Percentiles rank a stretch among this genome's conserved stretches.
Conservation (phyloP, 306 rosid species). For the Geum urbanum region DNA sequence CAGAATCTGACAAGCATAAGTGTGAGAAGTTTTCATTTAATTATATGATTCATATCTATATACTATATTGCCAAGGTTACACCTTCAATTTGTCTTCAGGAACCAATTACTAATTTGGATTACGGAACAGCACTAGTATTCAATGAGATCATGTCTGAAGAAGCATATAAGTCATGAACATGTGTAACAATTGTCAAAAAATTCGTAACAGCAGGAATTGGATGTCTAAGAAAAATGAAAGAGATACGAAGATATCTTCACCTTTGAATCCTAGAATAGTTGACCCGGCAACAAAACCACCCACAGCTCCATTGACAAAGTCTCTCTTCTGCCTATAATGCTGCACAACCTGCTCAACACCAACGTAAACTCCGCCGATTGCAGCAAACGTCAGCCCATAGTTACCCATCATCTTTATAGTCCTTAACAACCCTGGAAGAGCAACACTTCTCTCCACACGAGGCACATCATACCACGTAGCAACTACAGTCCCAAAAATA, state of each 20-base stretch:
- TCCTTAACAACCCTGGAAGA: conserved; percentile 85
- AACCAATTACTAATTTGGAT: background rate
- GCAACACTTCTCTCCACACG: conserved; percentile 97
- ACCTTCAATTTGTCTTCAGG: background rate
- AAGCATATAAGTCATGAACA: conserved; percentile 1
- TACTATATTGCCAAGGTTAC: background rate
- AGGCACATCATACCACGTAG: conserved; percentile 92
- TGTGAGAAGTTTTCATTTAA: background rate
- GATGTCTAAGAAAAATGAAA: background rate
- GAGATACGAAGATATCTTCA: conserved; percentile 28
- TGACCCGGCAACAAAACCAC: conserved; percentile 94
- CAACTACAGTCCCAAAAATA: conserved; percentile 80
- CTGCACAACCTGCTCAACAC: conserved; percentile 83
- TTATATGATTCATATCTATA: background rate
- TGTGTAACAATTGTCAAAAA: background rate
- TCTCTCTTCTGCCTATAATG: conserved; percentile 81
- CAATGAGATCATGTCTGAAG: background rate
- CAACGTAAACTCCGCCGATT: conserved; percentile 90
- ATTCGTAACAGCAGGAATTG: background rate
- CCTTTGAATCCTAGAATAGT: conserved; percentile 87
- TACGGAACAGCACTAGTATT: background rate
- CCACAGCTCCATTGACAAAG: conserved; percentile 88
- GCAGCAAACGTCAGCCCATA: conserved; percentile 91
- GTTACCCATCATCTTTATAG: conserved; percentile 90
- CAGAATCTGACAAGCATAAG: background rate